Percentiles rank a stretch among this genome's conserved stretches.
Conservation (phyloP, 768 basidiomycete species). For the Naganishia vishniacii region DNA sequence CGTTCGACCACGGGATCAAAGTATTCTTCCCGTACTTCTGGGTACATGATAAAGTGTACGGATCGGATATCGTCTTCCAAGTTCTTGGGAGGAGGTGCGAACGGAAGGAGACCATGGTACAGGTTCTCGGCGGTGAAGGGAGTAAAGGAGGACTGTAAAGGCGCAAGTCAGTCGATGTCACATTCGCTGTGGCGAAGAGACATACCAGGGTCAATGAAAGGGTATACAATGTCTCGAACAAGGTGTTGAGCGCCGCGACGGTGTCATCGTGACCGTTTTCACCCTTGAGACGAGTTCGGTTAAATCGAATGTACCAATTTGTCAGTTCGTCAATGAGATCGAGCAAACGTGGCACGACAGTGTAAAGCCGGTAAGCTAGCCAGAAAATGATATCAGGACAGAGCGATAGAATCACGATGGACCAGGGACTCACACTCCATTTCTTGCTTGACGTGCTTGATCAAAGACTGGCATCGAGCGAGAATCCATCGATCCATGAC, state of each 20-base stretch:
- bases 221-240: slow-evolving; percentile 91
- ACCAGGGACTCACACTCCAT: slow-evolving; percentile 65
- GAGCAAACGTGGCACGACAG: slow-evolving; percentile 88
- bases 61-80: slow-evolving; percentile 74
- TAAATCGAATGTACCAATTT: slow-evolving; percentile 99
- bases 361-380: slow-evolving; percentile 82
- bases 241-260: slow-evolving; percentile 77
- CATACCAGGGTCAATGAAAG: slow-evolving; percentile 89
- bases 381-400: background rate
- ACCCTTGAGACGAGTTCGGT: slow-evolving; percentile 89
- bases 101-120: slow-evolving; percentile 86
- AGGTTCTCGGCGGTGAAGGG: slow-evolving; percentile 96
- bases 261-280: slow-evolving; percentile 88
- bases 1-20: slow-evolving; percentile 89
- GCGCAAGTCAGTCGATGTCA: background rate
- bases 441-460: slow-evolving; percentile 81
- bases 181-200: slow-evolving; percentile 23
- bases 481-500: slow-evolving; percentile 99
- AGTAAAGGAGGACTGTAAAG: slow-evolving; percentile 81
- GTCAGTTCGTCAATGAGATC: slow-evolving; percentile 92
- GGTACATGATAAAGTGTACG: slow-evolving; percentile 91
- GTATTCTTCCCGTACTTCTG: slow-evolving; percentile 86
- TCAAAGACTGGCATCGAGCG: slow-evolving; percentile 94
- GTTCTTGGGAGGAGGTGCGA: slow-evolving; percentile 54
- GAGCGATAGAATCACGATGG: background rate